Evolutionary conservation across 192 early-diverging fungal genomes (phyloP).

Genomic region (Backusella mclennaniae): DNA sequence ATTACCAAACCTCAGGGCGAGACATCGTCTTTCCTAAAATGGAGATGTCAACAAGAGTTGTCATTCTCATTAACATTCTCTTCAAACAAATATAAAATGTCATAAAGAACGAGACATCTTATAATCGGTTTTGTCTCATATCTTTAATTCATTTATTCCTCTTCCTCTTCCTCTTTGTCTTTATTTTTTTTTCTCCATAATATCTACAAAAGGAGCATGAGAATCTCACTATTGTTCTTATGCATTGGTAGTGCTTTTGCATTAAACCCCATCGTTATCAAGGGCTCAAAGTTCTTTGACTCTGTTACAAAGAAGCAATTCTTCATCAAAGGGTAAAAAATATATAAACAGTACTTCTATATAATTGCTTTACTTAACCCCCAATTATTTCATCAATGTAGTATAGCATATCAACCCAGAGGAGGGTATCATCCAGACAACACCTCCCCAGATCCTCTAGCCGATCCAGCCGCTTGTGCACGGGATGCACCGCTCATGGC

Average conservation of each 20-base stretch:
- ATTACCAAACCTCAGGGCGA: slow-evolving; percentile 4
- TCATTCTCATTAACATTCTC: slow-evolving; percentile 9
- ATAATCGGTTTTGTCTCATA: not conserved
- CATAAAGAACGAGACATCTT: slow-evolving; percentile 3
- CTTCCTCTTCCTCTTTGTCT: not conserved
- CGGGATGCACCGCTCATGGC: slow-evolving; percentile 66
- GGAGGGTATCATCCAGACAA: slow-evolving; percentile 37
- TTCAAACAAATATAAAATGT: not conserved
- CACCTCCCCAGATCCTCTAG: slow-evolving; percentile 53
- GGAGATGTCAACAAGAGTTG: not conserved
- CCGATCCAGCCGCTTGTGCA: slow-evolving; percentile 54
- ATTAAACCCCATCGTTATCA: slow-evolving; percentile 63
- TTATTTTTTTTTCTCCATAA: not conserved
- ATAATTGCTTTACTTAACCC: not conserved
- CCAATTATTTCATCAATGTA: not conserved
- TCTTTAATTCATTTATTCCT: not conserved
- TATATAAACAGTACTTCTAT: not conserved
- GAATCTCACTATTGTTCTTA: slow-evolving; percentile 2
- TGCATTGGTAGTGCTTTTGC: slow-evolving; percentile 2
- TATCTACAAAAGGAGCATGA: not conserved
- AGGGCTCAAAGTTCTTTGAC: slow-evolving; percentile 72
- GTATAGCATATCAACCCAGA: slow-evolving; percentile 70
- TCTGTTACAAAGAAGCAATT: slow-evolving; percentile 70
- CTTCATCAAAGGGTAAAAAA: slow-evolving; percentile 62
- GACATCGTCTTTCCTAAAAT: slow-evolving; percentile 5